Percentiles rank a stretch among this genome's conserved stretches.
Conservation (phyloP, 345 rosid genomes). For the Cochlearia excelsa region DNA sequence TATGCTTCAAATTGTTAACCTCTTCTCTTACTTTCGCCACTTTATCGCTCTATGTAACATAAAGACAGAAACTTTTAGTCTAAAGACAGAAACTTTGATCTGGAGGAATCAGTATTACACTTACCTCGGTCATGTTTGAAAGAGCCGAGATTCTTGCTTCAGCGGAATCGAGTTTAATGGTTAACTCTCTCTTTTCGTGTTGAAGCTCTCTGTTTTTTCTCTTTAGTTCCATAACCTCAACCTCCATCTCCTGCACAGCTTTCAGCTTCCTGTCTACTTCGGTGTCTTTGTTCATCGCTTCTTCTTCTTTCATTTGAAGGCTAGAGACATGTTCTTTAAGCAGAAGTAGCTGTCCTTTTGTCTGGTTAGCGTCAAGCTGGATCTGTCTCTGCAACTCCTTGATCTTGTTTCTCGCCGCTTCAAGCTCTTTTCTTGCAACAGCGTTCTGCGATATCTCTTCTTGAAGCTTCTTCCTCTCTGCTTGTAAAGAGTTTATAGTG, state of each 20-base stretch:
- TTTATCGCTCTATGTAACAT: constrained; percentile 56
- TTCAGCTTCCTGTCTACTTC: constrained; percentile 74
- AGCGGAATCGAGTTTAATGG: constrained; percentile 74
- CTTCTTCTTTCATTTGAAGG: constrained; percentile 81
- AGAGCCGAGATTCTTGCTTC: constrained; percentile 68
- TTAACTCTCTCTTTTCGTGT: constrained; percentile 85
- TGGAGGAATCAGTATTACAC: constrained; percentile 1
- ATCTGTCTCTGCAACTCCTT: constrained; percentile 90
- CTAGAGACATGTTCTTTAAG: constrained; percentile 87
- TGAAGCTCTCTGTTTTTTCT: constrained; percentile 93
- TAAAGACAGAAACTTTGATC: constrained; percentile 2
- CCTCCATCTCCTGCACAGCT: constrained; percentile 67
- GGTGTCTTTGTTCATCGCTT: constrained; percentile 63
- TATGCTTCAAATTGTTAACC: constrained; percentile 67
- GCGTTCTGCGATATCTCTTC: constrained; percentile 59
- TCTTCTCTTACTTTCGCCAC: constrained; percentile 77
- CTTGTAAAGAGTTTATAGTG: constrained; percentile 75
- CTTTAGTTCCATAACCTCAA: constrained; percentile 82
- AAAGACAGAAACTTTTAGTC: neutral
- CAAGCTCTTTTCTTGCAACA: constrained; percentile 65
- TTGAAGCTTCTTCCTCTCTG: constrained; percentile 87
- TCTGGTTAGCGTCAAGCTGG: constrained; percentile 90
- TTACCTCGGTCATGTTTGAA: constrained; percentile 91
- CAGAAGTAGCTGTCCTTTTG: constrained; percentile 82
- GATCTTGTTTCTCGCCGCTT: constrained; percentile 70